Conservation (phyloP, 495 filamentous ascomycete species). For the Xylaria cubensis region DNA sequence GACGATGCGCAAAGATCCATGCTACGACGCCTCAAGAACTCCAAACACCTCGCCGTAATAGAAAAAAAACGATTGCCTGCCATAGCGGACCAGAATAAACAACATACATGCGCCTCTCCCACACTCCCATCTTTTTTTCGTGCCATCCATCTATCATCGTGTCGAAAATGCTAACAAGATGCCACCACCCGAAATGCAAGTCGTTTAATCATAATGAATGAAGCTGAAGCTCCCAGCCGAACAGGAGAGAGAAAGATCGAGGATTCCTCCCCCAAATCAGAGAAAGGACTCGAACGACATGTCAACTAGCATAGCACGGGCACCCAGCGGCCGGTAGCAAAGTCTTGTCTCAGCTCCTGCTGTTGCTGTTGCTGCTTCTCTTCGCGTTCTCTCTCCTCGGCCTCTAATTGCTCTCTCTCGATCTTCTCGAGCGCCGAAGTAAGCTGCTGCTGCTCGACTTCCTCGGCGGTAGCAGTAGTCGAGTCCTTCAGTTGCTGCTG, state of each 20-base stretch:
- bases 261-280: no score
- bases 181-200: slow-evolving; percentile 14
- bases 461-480: slow-evolving; percentile 29
- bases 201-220: slow-evolving; percentile 9
- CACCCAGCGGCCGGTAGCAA: slow-evolving; percentile 14
- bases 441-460: slow-evolving; percentile 38
- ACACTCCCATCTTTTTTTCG: not conserved
- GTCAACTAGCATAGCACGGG: not conserved
- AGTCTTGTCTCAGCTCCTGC: slow-evolving; percentile 18
- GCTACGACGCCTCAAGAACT: slow-evolving; percentile 13
- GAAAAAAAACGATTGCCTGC: not conserved
- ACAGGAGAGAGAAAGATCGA: not conserved
- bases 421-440: slow-evolving; percentile 25
- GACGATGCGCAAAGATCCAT: slow-evolving; percentile 11
- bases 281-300: no score
- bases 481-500: slow-evolving; percentile 72
- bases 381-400: slow-evolving; percentile 14
- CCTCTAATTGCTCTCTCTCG: slow-evolving; percentile 13
- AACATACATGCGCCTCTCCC: not conserved
- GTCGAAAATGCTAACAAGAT: slow-evolving; percentile 8
- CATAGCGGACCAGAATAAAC: not conserved
- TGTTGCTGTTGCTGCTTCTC: slow-evolving; percentile 5
- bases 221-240: not conserved
- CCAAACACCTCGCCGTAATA: slow-evolving; percentile 14
- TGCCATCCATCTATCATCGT: not conserved